phyloP scores from a whole-genome alignment of 2,329 filamentous ascomycete genomes.

The Aspergillus awamori region DNA sequence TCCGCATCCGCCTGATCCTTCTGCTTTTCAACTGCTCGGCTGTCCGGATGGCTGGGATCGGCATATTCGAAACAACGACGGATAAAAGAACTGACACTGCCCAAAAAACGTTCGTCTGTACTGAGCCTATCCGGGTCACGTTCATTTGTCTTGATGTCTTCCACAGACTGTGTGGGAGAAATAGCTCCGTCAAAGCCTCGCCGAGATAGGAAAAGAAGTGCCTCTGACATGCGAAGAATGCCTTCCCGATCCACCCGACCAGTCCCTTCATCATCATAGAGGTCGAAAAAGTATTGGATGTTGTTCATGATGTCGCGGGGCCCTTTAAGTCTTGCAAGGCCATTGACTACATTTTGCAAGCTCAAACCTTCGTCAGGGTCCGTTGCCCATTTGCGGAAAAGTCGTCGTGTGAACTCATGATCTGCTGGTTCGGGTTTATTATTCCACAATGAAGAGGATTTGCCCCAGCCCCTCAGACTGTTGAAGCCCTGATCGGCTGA shows the following conservation, averaged over 20 bases:
- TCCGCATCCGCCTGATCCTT: slow-evolving; percentile 28
- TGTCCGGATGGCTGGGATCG: slow-evolving; percentile 79
- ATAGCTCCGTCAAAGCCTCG: slow-evolving; percentile 78
- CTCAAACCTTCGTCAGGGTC: slow-evolving; percentile 76
- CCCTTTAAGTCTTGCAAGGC: slow-evolving; percentile 87
- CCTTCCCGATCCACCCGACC: slow-evolving; percentile 93
- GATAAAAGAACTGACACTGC: slow-evolving; percentile 94
- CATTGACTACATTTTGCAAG: slow-evolving; percentile 88
- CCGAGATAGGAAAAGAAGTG: slow-evolving; percentile 86
- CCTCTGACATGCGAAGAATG: slow-evolving; percentile 91
- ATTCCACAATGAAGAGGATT: slow-evolving; percentile 59
- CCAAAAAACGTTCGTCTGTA: slow-evolving; percentile 84
- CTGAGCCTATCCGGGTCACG: slow-evolving; percentile 53
- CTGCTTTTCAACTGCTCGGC: slow-evolving; percentile 40
- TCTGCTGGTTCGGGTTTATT: slow-evolving; percentile 72
- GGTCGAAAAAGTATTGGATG: slow-evolving; percentile 96
- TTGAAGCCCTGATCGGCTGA: slow-evolving; percentile 56
- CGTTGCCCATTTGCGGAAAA: slow-evolving; percentile 87
- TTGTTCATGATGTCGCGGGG: slow-evolving; percentile 96
- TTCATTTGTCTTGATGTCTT: slow-evolving; percentile 52
- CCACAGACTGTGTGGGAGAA: slow-evolving; percentile 64
- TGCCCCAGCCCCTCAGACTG: slow-evolving; percentile 57
- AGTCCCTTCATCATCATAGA: slow-evolving; percentile 91
- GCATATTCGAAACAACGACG: slow-evolving; percentile 97
- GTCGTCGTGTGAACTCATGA: slow-evolving; percentile 87